Evolutionary conservation across 371 early-diverging fungal species (phyloP), one percentile per base, ranked within the genome.

Genomic region (Funneliformis caledonium): DNA sequence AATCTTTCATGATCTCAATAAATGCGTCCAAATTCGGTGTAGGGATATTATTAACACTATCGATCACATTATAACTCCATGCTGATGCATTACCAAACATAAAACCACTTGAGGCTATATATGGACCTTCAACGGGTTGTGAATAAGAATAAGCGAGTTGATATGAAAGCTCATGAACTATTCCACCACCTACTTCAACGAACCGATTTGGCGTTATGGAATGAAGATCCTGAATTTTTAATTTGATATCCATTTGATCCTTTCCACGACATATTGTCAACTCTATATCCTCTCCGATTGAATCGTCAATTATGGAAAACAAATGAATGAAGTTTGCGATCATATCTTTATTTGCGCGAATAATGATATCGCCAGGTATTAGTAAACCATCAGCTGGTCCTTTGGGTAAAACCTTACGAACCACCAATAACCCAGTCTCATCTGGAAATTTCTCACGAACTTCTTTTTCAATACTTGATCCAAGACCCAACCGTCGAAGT

Each of bases 101-200:
- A 70, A 91, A 90, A 11, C 94, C 94, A 48, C 91, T 84, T 22
- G 93, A 88, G 10, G 95, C 88, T 4, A 97, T 93, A 83, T 94
- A 95, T 31, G 96, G 94, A 11, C 97, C 96, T 5, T 90, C 87
- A 6, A 90, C 88, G 4, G 94, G 91, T n/a, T 93, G 85, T 26
- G 89, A 88, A 82, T 92, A 94, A 6, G 90, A 89, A 67, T 92
- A 88, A 0, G 97, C 97, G 64, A 96, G 88, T 84, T 96, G 96
- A 84, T 95, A 97, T 22, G 94, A 93, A 5, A 97, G 82, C 78
- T 96, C 91, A 85, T 96, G 93, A 48, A 96, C 84, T 26, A 92
- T 89, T 12, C 91, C 92, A 56, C 97, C 98, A 62, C 97, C 97
- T 47, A 97, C 87, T 82, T 97, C 95, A n/a, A 97, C 83, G 67